These are phyloP conservation scores for Mortierella sp. DNA, from an alignment of 371 early-diverging fungal species.

Conservation along the genomic window DNA sequence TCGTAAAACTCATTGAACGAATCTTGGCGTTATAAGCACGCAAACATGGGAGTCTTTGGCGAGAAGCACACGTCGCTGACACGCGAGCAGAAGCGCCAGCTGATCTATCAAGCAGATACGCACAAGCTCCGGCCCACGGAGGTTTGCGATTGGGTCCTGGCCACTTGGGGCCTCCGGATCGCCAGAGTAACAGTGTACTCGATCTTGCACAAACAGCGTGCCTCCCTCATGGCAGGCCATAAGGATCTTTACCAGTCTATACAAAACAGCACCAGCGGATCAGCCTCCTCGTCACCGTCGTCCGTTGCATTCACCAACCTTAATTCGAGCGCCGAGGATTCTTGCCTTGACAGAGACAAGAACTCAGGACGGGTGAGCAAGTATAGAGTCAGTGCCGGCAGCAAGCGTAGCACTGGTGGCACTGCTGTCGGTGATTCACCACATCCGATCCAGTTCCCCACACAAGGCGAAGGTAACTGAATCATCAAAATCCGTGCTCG, in stretches of 20 bases:
- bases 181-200: slow-evolving; percentile 54
- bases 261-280: slow-evolving; percentile 27
- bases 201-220: slow-evolving; percentile 54
- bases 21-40: too few species aligned
- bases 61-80: slow-evolving; percentile 54
- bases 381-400: slow-evolving; percentile 10
- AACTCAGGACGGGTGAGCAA: slow-evolving; percentile 24
- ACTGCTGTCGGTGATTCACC: slow-evolving; percentile 10
- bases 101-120: slow-evolving; percentile 52
- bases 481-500: background rate
- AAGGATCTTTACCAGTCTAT: slow-evolving; percentile 43
- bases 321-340: slow-evolving; percentile 3
- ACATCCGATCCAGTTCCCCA: background rate
- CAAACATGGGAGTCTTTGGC: slow-evolving; percentile 53
- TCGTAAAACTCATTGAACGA: too few species aligned
- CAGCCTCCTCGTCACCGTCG: slow-evolving; percentile 17
- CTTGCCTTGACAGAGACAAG: slow-evolving; percentile 26
- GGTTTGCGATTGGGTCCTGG: slow-evolving; percentile 51
- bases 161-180: slow-evolving; percentile 52
- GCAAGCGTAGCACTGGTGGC: slow-evolving; percentile 14
- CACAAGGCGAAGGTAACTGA: slow-evolving; percentile 33
- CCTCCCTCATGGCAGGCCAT: slow-evolving; percentile 53
- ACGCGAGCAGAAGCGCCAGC: slow-evolving; percentile 52
- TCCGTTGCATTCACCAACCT: slow-evolving; percentile 12
- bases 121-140: slow-evolving; percentile 51